Conservation (phyloP, 768 basidiomycete genomes). For the Russula foetens region DNA sequence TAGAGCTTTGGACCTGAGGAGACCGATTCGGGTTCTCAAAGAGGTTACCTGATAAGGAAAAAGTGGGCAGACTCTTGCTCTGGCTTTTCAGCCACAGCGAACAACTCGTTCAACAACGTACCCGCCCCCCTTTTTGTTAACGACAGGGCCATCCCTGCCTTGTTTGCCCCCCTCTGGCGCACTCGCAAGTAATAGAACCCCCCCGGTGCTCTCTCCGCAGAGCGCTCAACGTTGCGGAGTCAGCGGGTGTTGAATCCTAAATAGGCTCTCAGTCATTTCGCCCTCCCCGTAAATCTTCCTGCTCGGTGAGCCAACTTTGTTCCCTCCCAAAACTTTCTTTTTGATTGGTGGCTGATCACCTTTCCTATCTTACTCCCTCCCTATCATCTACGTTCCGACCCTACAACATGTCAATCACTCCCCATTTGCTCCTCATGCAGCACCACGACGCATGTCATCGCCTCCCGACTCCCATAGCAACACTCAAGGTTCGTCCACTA, state of each 20-base stretch:
- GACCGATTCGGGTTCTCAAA: conserved; percentile 3
- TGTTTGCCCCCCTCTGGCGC: not conserved
- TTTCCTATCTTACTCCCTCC: conserved; percentile 8
- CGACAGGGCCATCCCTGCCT: conserved; percentile 6
- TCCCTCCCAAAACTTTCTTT: conserved; percentile 17
- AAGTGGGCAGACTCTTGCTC: conserved; percentile 4
- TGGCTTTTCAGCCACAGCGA: conserved; percentile 18
- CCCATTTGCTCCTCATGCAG: conserved; percentile 6
- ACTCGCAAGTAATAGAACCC: not conserved
- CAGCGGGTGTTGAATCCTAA: conserved; percentile 23
- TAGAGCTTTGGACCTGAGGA: not conserved
- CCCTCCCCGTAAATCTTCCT: conserved; percentile 23
- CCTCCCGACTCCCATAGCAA: conserved; percentile 18
- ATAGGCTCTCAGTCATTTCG: conserved; percentile 22
- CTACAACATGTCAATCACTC: not conserved
- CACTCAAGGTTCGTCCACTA: conserved; percentile 26
- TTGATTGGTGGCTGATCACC: conserved; percentile 21
- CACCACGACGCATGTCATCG: conserved; percentile 14
- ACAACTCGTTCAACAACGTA: conserved; percentile 8
- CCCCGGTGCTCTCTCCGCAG: not conserved
- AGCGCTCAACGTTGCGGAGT: conserved; percentile 17
- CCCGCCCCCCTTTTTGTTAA: not conserved
- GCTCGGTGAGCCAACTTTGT: conserved; percentile 25
- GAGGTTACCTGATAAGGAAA: conserved; percentile 9
- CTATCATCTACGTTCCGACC: not conserved